Base-by-base conservation (phyloP, 495 filamentous ascomycete species). In the Paragyromitra xinjiangensis region DNA sequence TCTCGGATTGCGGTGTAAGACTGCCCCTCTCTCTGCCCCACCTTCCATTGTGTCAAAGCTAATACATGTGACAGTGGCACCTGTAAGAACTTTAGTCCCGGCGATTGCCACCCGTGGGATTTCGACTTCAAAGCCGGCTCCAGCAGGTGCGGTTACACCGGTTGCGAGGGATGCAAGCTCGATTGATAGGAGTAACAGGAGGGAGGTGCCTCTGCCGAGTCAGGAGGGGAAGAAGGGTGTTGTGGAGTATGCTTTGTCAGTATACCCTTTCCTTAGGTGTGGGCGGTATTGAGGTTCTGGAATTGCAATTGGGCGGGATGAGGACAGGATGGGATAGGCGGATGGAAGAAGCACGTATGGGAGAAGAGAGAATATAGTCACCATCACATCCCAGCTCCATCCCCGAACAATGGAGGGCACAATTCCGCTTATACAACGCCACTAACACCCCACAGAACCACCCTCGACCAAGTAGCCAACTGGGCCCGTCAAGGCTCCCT, bases 191-290 rank as follows among this genome's bases (percentile, higher is more conserved):
- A 78, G 80, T 12, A 61, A 70, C 7, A 86, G 89, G 62, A 85
- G 87, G 82, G 93, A 98, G 86, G 94, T 98, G 39, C 92, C 90
- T 78, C 86, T 99, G 73, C 89, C 93, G 51, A 95, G 92, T 81
- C 93, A 98, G 87, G 93, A 96, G 86, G 91, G 90, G 77, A 97
- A 93, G 85, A 94, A 98, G 87, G 94, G 95, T 82, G 92, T 89
- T 55, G 90, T 98, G 87, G 95, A 99, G 92, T 98, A 96, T 87
- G 95, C 94, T 75, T 87, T 99, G 94, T 97, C 90, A 78, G 92
- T 90, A 77, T 72, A 51, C 45, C 24, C 65, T 56, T 56, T 24
- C 65, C 42, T 37, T 61, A 14, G 11, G 12, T 45, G n/a, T 11
- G 6, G 7, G 4, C 58, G 4, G 6, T 16, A 12, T 59, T 48